Base-by-base conservation (phyloP, 2,329 filamentous ascomycete genomes). In the Fusarium citri region DNA sequence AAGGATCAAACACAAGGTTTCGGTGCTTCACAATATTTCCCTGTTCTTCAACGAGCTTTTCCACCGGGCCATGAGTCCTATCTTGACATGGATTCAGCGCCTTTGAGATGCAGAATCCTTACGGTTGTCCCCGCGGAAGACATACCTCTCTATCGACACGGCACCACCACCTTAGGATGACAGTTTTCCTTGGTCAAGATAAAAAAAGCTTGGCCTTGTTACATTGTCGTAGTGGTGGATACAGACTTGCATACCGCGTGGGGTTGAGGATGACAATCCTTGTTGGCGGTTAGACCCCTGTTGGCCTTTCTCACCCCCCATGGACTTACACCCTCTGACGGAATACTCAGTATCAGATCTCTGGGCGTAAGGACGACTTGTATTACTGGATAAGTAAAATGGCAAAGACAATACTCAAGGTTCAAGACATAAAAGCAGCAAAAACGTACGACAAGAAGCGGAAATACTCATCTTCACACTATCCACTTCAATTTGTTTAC, bases 361-460 rank as follows among this genome's bases (percentile, higher is more conserved):
- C 46, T 48, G 6, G n/a, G 46, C 6, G 15, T 31, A n/a, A 16
- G 30, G 16, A 31, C 30, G 8, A 31, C 30, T 5, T 31, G 30
- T 31, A 31, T 31, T 16, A 16, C 14, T 0, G 15, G 30, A 31
- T 31, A 9, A 1, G 1, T 16, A 15, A 31, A 9, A 5, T 0
- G 15, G 4, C 15, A 28, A 15, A 48, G 26, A 22, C 26, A 48
- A 22, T 8, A 48, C 16, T 15, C 9, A 16, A 3, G 5, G n/a
- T 31, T n/a, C 0, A 48, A 30, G 15, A 48, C 46, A 48, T 48
- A 48, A 48, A 48, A 48, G 46, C 46, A 30, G 26, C 14, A 31
- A 30, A 30, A 48, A 30, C 46, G 46, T 48, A 48, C 46, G 46
- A 48, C 30, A 30, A 48, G 26, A 30, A 48, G 46, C 10, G 46